These are phyloP conservation scores for Cyclotella distinguenda DNA, from an alignment of 108 stramenopile genomes.

Conservation along the genomic window DNA sequence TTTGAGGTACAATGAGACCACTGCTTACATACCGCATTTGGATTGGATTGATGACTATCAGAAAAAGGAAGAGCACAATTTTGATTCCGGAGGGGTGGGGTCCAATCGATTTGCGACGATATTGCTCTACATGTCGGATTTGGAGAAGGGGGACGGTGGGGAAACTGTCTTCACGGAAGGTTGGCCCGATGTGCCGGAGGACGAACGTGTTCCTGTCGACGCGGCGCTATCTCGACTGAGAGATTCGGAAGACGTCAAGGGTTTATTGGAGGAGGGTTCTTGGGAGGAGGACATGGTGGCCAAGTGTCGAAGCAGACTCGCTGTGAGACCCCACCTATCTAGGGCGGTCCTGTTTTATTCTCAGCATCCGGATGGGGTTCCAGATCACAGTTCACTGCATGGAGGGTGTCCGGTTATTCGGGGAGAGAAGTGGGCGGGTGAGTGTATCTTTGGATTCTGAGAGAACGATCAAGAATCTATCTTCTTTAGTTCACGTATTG, in stretches of 20 bases:
- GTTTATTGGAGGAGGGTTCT: constrained; percentile 56
- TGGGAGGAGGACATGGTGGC: constrained; percentile 88
- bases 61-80: constrained; percentile 57
- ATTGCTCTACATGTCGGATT: constrained; percentile 92
- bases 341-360: constrained; percentile 88
- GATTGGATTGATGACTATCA: constrained; percentile 81
- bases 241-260: constrained; percentile 48
- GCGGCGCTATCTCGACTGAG: constrained; percentile 44
- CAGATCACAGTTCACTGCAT: constrained; percentile 69
- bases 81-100: constrained; percentile 69
- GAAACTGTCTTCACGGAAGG: constrained; percentile 91
- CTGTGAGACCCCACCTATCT: constrained; percentile 69
- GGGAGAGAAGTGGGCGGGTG: constrained; percentile 76
- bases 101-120: constrained; percentile 95
- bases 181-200: constrained; percentile 52
- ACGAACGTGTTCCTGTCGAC: constrained; percentile 22
- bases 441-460: constrained; percentile 49
- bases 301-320: constrained; percentile 63
- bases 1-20: constrained; percentile 89
- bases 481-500: not conserved
- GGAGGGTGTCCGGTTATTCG: constrained; percentile 88
- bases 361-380: constrained; percentile 77
- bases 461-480: too few species aligned
- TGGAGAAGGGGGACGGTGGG: constrained; percentile 84
- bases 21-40: constrained; percentile 89